Base-by-base conservation (phyloP, 768 basidiomycete species). In the Naganishia vishniacii region DNA sequence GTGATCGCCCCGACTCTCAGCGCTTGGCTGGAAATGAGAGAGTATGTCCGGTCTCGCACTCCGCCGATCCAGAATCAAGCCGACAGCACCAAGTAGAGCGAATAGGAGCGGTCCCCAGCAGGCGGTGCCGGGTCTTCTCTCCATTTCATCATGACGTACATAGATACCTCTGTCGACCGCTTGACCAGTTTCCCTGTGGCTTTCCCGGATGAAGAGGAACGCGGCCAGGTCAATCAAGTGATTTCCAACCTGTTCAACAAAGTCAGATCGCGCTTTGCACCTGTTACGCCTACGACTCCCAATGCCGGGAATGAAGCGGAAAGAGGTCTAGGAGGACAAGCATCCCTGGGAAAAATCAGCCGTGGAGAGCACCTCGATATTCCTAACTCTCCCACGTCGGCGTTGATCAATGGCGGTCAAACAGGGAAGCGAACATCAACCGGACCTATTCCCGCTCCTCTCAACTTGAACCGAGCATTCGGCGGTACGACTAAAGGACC, bases 101-200 rank as follows among this genome's bases (percentile, higher is more conserved):
- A 29, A 41, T n/a, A 37, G 53, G 31, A 34, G 20, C 32, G 20
- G 16, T 41, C 23, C 6, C 12, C 49, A 25, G 29, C 25, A 32
- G 18, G 15, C 29, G 48, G 5, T 15, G 18, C 42, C 18, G 7
- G 42, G 18, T 6, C 42, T 32, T 40, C 1, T 26, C 12, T 40
- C 34, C 20, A 15, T 16, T 7, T 34, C 37, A 56, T 15, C 23
- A 56, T 56, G 53, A 15, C 53, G 20, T 6, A 37, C 20, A 46
- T 64, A 20, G 63, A 64, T 25, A 46, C 63, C 23, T 67, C 65
- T 25, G 47, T 48, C n/a, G 41, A 41, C 49, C 53, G 59, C 28
- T 79, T 92, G 62, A 92, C 91, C 29, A 88, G 88, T 53, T 90
- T 88, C 81, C 91, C 91, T 74, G 89, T 89, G 6, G 92, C 91